phyloP scores from a whole-genome alignment of 1,284 basidiomycete genomes.

The Irpex lacteus region DNA sequence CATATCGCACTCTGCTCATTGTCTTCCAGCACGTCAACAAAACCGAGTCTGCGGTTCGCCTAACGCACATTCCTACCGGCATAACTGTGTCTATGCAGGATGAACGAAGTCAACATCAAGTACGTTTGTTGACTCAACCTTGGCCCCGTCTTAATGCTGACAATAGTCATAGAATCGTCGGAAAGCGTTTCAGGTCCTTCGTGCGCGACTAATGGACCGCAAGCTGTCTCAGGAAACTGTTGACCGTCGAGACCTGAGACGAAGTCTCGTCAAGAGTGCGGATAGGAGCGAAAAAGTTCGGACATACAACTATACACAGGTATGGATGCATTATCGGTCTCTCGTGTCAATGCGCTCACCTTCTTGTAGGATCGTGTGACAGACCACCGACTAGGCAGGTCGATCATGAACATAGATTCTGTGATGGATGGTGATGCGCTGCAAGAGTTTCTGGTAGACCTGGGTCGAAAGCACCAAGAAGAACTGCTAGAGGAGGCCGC shows the following conservation, averaged over 20 bases:
- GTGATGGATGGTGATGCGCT: conserved; percentile 81
- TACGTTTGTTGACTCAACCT: conserved; percentile 28
- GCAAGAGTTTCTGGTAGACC: conserved; percentile 58
- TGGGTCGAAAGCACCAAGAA: conserved; percentile 64
- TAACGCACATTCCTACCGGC: conserved; percentile 92
- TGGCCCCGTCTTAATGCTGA: not conserved
- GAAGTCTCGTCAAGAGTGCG: conserved; percentile 73
- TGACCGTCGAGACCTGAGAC: conserved; percentile 65
- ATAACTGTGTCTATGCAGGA: conserved; percentile 99
- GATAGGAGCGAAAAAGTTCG: conserved; percentile 91
- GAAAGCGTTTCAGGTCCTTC: conserved; percentile 85
- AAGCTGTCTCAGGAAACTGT: conserved; percentile 72
- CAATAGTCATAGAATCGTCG: conserved; percentile 56
- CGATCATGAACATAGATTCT: conserved; percentile 68
- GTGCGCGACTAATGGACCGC: conserved; percentile 78
- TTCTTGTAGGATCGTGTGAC: conserved; percentile 78
- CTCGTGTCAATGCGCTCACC: not conserved
- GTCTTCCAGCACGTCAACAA: conserved; percentile 88
- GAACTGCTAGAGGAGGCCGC: conserved; percentile 64
- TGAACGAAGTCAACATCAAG: conserved; percentile 93
- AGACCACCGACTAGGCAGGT: conserved; percentile 85
- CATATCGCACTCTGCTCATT: not conserved
- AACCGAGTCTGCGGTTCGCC: conserved; percentile 96
- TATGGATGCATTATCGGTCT: conserved; percentile 23
- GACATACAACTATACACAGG: conserved; percentile 92